Evolutionary conservation across 257 asterid genomes (phyloP).

Genomic region (Nicotiana attenuata): DNA sequence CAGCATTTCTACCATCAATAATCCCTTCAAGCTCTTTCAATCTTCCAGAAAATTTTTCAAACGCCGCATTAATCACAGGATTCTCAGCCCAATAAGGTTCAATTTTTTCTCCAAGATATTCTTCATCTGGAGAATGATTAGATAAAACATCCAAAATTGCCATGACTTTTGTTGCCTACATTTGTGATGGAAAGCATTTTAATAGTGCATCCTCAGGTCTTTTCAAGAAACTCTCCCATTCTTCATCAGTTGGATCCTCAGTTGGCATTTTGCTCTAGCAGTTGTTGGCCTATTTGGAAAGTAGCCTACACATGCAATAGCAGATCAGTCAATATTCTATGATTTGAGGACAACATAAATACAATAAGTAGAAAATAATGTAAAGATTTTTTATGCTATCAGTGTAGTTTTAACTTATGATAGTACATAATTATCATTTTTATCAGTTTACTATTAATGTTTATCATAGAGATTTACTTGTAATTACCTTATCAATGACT

Average conservation of each 20-base stretch:
- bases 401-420: too few species aligned
- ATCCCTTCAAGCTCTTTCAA: constrained; percentile 61
- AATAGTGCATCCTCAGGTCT: constrained; percentile 58
- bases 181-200: constrained; percentile 54
- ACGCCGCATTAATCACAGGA: constrained; percentile 36
- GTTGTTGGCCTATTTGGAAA: constrained; percentile 69
- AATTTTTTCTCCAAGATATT: constrained; percentile 45
- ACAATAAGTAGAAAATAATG: too few species aligned
- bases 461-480: too few species aligned
- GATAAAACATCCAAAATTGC: constrained; percentile 59
- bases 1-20: constrained; percentile 52
- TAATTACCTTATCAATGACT: too few species aligned
- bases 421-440: too few species aligned
- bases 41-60: constrained; percentile 39
- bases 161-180: constrained; percentile 50
- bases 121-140: constrained; percentile 78
- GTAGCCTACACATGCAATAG: constrained; percentile 23
- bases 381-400: too few species aligned
- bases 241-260: constrained; percentile 49
- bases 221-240: constrained; percentile 29
- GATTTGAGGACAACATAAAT: neutral
- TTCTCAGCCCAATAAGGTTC: constrained; percentile 44
- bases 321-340: neutral
- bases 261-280: constrained; percentile 56
- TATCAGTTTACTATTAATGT: too few species aligned